These are phyloP conservation scores for Hymenoscyphus fructigenus DNA, from an alignment of 2,329 filamentous ascomycete species.

Conservation along the genomic window DNA sequence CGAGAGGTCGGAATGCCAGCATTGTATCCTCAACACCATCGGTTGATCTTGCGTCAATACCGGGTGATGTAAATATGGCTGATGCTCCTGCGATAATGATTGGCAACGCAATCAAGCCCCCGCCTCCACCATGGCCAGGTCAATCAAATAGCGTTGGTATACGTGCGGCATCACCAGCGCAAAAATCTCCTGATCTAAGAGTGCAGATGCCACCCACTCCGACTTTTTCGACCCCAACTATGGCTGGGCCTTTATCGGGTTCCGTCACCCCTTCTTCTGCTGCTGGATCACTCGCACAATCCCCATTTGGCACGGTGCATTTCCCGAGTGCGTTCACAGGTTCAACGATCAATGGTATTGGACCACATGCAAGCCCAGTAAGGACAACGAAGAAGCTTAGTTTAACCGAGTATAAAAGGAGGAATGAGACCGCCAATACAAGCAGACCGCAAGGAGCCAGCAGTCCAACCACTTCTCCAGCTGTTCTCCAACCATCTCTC, in stretches of 20 bases:
- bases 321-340: conserved; percentile 46
- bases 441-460: conserved; percentile 26
- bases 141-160: conserved; percentile 13
- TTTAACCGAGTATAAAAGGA: conserved; percentile 62
- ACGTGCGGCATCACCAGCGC: conserved; percentile 9
- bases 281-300: conserved; percentile 46
- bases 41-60: conserved; percentile 21
- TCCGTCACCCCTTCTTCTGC: conserved; percentile 49
- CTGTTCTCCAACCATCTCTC: conserved; percentile 41
- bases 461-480: conserved; percentile 37
- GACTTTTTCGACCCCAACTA: conserved; percentile 43
- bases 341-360: conserved; percentile 44
- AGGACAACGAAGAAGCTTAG: conserved; percentile 63
- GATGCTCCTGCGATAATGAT: conserved; percentile 29
- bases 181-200: conserved; percentile 30
- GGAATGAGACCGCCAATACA: conserved; percentile 19
- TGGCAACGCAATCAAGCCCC: conserved; percentile 32
- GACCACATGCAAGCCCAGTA: conserved; percentile 55
- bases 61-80: conserved; percentile 29
- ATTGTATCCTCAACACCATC: conserved; percentile 32
- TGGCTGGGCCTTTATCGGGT: conserved; percentile 33
- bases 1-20: conserved; percentile 27
- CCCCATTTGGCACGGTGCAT: conserved; percentile 47
- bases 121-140: conserved; percentile 33
- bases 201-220: conserved; percentile 59